phyloP scores from a whole-genome alignment of 768 basidiomycete species.

The Cyathus striatus region DNA sequence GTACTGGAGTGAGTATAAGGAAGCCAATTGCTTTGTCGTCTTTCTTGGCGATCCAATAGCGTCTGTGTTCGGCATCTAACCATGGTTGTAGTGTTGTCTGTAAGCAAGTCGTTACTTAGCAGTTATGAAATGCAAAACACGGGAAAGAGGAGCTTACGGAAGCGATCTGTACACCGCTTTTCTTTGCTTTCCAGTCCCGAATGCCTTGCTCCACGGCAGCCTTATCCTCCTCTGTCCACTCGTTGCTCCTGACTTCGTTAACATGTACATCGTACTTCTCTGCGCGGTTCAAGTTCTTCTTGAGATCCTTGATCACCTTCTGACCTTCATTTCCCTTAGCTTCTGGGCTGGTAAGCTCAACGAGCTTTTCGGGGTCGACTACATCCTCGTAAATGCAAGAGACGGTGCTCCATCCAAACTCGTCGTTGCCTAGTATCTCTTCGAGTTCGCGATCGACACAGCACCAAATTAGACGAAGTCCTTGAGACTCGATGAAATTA shows the following conservation, averaged over 20 bases:
- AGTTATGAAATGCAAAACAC: too few species aligned
- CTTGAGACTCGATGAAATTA: conserved; percentile 33
- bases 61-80: conserved; percentile 48
- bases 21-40: conserved; percentile 34
- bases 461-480: conserved; percentile 53
- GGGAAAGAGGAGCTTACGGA: conserved; percentile 21
- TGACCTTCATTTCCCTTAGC: conserved; percentile 28
- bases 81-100: conserved; percentile 47
- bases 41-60: conserved; percentile 51
- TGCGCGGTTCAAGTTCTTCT: conserved; percentile 57
- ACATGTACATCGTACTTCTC: conserved; percentile 50
- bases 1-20: conserved; percentile 45
- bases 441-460: conserved; percentile 53
- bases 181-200: conserved; percentile 46
- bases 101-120: neutral
- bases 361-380: conserved; percentile 41
- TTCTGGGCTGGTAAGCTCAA: conserved; percentile 30
- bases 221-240: conserved; percentile 41
- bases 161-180: conserved; percentile 55
- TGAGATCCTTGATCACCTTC: conserved; percentile 48
- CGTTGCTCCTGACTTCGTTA: conserved; percentile 29
- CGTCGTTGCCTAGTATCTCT: conserved; percentile 34
- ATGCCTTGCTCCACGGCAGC: conserved; percentile 47
- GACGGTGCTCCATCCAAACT: conserved; percentile 54
- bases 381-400: conserved; percentile 62